Evolutionary conservation across 768 basidiomycete species (phyloP).

Genomic region (Hygrophorus russula): DNA sequence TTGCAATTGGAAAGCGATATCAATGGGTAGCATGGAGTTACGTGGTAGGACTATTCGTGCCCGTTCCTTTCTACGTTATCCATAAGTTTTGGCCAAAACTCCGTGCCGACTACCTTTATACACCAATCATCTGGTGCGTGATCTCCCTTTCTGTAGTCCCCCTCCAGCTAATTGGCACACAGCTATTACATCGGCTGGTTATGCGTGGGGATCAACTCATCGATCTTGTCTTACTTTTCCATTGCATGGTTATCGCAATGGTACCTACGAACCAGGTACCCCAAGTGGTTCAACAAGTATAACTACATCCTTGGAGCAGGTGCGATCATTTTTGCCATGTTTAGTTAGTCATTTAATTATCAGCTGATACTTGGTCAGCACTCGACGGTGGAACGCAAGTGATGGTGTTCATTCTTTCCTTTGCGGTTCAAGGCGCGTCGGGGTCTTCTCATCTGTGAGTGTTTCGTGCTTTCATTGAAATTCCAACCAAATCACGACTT

Average conservation of each 20-base stretch:
- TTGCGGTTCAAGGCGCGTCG: constrained; percentile 53
- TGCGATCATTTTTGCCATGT: not conserved
- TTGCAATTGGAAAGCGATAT: no score
- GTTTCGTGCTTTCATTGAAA: no score
- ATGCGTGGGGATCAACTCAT: constrained; percentile 45
- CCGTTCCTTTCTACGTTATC: no score
- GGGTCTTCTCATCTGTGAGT: constrained; percentile 39
- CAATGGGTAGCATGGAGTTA: no score
- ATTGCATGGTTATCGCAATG: constrained; percentile 48
- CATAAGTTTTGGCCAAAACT: no score
- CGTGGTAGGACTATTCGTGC: no score
- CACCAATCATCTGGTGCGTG: no score
- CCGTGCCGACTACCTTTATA: no score
- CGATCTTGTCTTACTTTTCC: constrained; percentile 32
- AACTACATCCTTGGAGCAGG: constrained; percentile 62
- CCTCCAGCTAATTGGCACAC: no score
- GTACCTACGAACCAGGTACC: constrained; percentile 45
- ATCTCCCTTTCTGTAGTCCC: no score
- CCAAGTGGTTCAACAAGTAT: constrained; percentile 58
- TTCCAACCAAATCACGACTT: no score
- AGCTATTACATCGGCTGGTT: constrained; percentile 29
- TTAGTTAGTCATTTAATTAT: not conserved
- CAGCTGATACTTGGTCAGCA: constrained; percentile 16
- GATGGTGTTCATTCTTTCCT: constrained; percentile 53
- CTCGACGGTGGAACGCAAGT: constrained; percentile 57